Evolutionary conservation across 176 grass and related monocot species (phyloP).

Genomic region (Tillandsia fasciculata): DNA sequence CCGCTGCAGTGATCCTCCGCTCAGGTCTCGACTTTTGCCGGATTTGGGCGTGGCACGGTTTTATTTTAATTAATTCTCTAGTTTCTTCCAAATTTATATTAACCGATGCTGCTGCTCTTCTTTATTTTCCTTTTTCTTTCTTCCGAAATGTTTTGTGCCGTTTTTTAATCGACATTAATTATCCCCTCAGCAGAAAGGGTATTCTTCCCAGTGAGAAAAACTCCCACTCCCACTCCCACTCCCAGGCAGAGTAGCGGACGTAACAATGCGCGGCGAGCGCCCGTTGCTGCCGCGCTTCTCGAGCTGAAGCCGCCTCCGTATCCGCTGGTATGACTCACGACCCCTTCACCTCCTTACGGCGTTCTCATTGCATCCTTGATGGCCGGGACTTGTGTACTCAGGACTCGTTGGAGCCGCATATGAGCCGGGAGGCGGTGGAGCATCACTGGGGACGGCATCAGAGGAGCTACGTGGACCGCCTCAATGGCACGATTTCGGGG

Average conservation of each 20-base stretch:
- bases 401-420: slow-evolving; percentile 71
- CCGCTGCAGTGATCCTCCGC: too few species aligned
- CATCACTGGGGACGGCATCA: slow-evolving; percentile 77
- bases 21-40: too few species aligned
- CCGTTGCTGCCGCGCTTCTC: slow-evolving; percentile 24
- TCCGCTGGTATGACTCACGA: slow-evolving; percentile 22
- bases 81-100: too few species aligned
- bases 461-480: slow-evolving; percentile 42
- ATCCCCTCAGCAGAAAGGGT: too few species aligned
- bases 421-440: slow-evolving; percentile 64
- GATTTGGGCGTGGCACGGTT: too few species aligned
- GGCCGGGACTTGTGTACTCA: background rate
- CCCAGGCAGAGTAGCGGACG: background rate
- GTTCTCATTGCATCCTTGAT: background rate
- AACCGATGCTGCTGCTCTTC: too few species aligned
- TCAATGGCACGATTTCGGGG: slow-evolving; percentile 55
- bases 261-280: background rate
- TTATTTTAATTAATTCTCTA: too few species aligned
- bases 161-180: too few species aligned
- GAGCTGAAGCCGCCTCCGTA: slow-evolving; percentile 58
- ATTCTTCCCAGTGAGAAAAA: too few species aligned
- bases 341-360: background rate
- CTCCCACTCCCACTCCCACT: too few species aligned
- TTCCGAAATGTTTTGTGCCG: too few species aligned
- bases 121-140: too few species aligned